Percentiles rank a stretch among this genome's conserved stretches.
Conservation (phyloP, 768 basidiomycete species). For the Kwoniella sp. region DNA sequence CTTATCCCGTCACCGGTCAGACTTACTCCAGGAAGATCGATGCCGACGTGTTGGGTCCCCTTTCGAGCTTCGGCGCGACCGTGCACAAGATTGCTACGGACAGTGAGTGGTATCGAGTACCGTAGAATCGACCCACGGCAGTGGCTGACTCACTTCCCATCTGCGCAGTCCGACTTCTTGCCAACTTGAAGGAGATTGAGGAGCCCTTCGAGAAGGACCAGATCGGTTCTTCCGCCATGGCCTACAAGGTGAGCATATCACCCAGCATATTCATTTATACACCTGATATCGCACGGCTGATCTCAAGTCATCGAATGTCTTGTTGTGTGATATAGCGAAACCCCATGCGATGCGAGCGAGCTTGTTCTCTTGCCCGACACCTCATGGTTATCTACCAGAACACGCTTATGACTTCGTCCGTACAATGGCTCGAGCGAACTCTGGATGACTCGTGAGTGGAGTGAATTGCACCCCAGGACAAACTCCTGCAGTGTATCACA, state of each 20-base stretch:
- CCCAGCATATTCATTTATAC: not conserved
- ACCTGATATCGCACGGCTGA: not conserved
- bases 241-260: conserved; percentile 69
- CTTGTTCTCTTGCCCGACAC: conserved; percentile 94
- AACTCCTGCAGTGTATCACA: conserved; percentile 3
- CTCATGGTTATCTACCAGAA: conserved; percentile 96
- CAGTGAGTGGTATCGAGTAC: conserved; percentile 52
- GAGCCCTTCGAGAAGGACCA: conserved; percentile 99
- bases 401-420: conserved; percentile 87
- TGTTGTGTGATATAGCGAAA: conserved; percentile 63
- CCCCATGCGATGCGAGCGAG: conserved; percentile 97
- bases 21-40: conserved; percentile 99
- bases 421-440: conserved; percentile 99
- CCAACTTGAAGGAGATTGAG: conserved; percentile 97
- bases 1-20: conserved; percentile 97
- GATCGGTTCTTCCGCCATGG: conserved; percentile 92
- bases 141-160: not conserved
- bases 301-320: not conserved
- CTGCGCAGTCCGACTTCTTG: conserved; percentile 70
- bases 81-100: conserved; percentile 98
- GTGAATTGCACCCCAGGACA: no score
- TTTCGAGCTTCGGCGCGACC: conserved; percentile 85
- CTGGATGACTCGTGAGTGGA: conserved; percentile 87
- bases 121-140: not conserved
- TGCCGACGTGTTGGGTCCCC: conserved; percentile 82